Evolutionary conservation across 2,329 filamentous ascomycete genomes (phyloP), one percentile per base, ranked within the genome.

Genomic region (Neospermospora avenae): DNA sequence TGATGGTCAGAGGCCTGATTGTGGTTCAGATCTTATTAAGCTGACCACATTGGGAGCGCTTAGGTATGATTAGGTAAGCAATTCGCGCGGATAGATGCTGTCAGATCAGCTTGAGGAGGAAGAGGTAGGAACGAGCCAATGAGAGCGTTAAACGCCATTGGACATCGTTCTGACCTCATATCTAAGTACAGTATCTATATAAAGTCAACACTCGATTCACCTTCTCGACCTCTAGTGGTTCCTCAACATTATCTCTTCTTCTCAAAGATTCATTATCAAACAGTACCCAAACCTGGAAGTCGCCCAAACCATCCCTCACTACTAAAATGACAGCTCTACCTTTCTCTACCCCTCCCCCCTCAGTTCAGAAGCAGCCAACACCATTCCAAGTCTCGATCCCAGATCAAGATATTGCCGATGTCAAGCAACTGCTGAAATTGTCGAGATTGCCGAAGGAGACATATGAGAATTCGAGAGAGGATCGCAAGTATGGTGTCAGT

Each of bases 401-500:
- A 24, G 46, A 51, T 22, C 7, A 49, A n/a, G 45, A 52, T 4
- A 44, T 58, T 11, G 34, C 56, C 6, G 56, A 42, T 16, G 42
- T 52, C 46, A 52, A 53, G n/a, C 37, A 51, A 28, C 37, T 58
- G n/a, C 10, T 58, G 31, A 51, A 60, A 24, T 34, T 60, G n/a
- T 60, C 63, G 10, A 58, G 59, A 37, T 7, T 65, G 4, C 24
- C 61, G 28, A 59, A 54, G 28, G n/a, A 39, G 24, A 64, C 62
- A 1, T 66, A 62, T 20, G 64, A 66, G 56, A 64, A 60, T 55
- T 49, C 48, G 6, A 55, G 18, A 6, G 41, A 53, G 14, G 58
- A 64, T 51, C 35, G 37, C 7, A 48, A 58, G 16, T 61, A 48
- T 41, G 62, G 64, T 7, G 42, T 66, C 8, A 56, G 59, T 24